Evolutionary conservation across 2,329 filamentous ascomycete genomes (phyloP), one percentile per base, ranked within the genome.

Genomic region (Fusarium nodosum): DNA sequence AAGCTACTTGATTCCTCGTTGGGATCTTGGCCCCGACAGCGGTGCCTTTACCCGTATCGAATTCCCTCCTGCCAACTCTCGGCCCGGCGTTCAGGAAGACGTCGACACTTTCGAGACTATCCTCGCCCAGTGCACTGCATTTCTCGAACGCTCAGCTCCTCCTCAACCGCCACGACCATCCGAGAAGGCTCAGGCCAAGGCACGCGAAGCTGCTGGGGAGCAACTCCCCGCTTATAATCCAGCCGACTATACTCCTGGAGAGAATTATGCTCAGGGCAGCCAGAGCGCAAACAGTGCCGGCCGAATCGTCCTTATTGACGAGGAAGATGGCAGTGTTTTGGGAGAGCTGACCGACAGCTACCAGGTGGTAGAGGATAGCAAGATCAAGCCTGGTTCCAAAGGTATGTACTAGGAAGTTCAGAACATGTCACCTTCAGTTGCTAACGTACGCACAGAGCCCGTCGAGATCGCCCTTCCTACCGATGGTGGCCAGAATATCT

Each of bases 41-140:
- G 94, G 94, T 63, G 93, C 94, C 20, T 98, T 98, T 77, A 97
- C 95, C 22, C 88, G 94, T 58, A 93, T 99, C 76, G 92, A 97
- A 77, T 98, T 99, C 72, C 94, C 94, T 0, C 78, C 85, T 4
- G 83, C 92, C 26, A 93, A 93, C 22, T 89, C 85, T 64, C 90
- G 92, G 34, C 84, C 87, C 34, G 91, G 92, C 28, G 87, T 92
- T 2, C 94, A 97, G 79, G 94, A 98, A 78, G 95, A 97, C 78
- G 86, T 97, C 42, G 94, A 97, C 77, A 98, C 95, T 1, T 98
- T 97, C 76, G 95, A 98, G 83, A 97, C 95, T 5, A 98, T 98
- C 69, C 86, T 98, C 52, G 95, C 95, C n/a, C 94, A 98, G 81
- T 98, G 95, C 80, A 98, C 95, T 3, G 93, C 95, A 3, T 98